Base-by-base conservation (phyloP, 2,329 filamentous ascomycete species). In the Neonectria faginata region DNA sequence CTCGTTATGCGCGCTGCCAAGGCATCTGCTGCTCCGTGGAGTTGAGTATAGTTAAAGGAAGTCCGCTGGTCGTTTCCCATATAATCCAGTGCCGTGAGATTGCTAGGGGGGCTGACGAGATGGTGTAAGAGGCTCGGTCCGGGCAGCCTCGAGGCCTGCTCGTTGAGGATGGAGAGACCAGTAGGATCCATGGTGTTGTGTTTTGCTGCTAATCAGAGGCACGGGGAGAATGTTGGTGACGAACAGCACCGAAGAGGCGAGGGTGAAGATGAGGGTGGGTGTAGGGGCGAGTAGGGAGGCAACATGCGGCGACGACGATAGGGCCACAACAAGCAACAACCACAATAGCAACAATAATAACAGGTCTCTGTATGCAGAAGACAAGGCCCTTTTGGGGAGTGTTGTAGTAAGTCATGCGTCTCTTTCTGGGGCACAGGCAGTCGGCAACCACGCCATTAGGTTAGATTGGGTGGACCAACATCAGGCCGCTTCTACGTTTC, bases 41-140 rank as follows among this genome's bases (percentile, higher is more conserved):
- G 80, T 45, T 89, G 78, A 10, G 75, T 60, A 74, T 94, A 97
- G 0, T 89, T 88, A 47, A 92, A 75, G 1, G 74, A 79, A 10
- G 77, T 78, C 31, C 64, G 69, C 36, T 63, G 56, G 20, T 62
- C 62, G n/a, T 66, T 66, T 39, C 67, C 66, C 55, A 78, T 66
- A 57, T 78, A 75, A 47, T 80, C 77, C 53, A 81, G 70, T 11
- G 79, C 79, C 51, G 66, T 62, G 9, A 60, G 45, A 27, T 73
- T 67, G 47, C 60, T 66, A 2, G 78, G 45, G 16, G 67, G 44
- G n/a, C 81, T 78, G 53, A 96, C 86, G 8, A 97, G 83, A 10
- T 91, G 78, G 76, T 87, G 84, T 41, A 87, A 76, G 50, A 86
- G 76, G 11, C 63, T 60, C 22, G 85, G 83, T 1, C 85, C 85